phyloP scores from a whole-genome alignment of 192 early-diverging fungal species.

The Dimargaris cristalligena region DNA sequence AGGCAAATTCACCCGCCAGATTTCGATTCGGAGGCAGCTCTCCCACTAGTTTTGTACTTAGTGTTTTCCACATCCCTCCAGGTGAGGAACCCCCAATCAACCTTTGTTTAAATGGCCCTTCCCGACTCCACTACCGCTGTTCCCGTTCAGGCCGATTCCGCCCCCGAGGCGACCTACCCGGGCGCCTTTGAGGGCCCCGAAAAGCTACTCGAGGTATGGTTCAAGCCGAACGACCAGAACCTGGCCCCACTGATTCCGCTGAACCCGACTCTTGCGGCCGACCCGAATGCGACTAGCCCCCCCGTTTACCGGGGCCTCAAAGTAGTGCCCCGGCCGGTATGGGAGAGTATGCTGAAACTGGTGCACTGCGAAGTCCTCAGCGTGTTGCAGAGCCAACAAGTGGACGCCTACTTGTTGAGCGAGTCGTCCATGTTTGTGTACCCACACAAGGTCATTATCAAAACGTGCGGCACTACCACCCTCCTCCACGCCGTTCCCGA shows the following conservation, averaged over 20 bases:
- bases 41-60: no score
- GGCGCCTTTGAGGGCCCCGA: constrained; percentile 91
- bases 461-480: constrained; percentile 96
- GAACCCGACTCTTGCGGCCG: no score
- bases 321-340: constrained; percentile 49
- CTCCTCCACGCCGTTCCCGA: constrained; percentile 73
- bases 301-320: constrained; percentile 42
- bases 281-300: constrained; percentile 10
- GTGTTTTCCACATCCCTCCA: no score
- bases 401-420: constrained; percentile 86
- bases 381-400: constrained; percentile 61
- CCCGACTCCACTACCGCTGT: no score
- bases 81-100: no score
- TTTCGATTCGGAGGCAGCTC: no score
- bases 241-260: no score
- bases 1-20: no score
- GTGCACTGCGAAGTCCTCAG: constrained; percentile 88
- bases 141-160: background rate
- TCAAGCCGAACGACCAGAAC: constrained; percentile 36
- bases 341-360: constrained; percentile 86
- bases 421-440: constrained; percentile 98
- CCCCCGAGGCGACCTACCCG: constrained; percentile 18
- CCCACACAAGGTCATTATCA: constrained; percentile 84
- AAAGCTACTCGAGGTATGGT: constrained; percentile 97
- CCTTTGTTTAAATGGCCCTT: no score